Conservation (phyloP, 192 early-diverging fungal genomes). For the Pilobolus umbonatus region DNA sequence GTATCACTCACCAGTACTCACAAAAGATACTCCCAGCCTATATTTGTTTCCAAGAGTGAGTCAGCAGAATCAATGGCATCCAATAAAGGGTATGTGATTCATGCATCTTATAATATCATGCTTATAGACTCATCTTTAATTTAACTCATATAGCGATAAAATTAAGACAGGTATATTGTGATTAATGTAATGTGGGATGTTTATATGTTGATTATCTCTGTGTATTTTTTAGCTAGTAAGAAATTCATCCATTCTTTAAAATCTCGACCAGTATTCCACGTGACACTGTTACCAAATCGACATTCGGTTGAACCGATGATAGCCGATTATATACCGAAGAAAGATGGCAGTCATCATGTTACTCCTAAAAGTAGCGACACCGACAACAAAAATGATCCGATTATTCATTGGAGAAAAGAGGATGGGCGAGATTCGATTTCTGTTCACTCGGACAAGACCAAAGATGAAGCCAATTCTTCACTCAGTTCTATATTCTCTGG, state of each 20-base stretch:
- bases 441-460: too few relatives aligned
- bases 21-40: background rate
- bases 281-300: slow-evolving; percentile 6
- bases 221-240: background rate
- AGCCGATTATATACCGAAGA: background rate
- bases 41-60: background rate
- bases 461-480: too few relatives aligned
- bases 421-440: too few relatives aligned
- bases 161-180: background rate
- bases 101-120: background rate
- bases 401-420: too few relatives aligned
- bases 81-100: background rate
- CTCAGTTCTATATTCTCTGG: too few relatives aligned
- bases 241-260: slow-evolving; percentile 6
- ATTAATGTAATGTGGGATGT: background rate
- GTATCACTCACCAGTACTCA: background rate
- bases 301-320: slow-evolving; percentile 6
- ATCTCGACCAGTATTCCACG: slow-evolving; percentile 7
- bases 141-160: background rate
- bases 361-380: too few relatives aligned
- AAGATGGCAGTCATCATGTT: too few relatives aligned
- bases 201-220: background rate
- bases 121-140: background rate
- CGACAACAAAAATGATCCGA: too few relatives aligned
- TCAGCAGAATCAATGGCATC: background rate